A percentile compares a stretch with the other conserved stretches of the same genome.
phyloP scores from a whole-genome alignment of 148 eudicot species.

The Rhododendron simsii region DNA sequence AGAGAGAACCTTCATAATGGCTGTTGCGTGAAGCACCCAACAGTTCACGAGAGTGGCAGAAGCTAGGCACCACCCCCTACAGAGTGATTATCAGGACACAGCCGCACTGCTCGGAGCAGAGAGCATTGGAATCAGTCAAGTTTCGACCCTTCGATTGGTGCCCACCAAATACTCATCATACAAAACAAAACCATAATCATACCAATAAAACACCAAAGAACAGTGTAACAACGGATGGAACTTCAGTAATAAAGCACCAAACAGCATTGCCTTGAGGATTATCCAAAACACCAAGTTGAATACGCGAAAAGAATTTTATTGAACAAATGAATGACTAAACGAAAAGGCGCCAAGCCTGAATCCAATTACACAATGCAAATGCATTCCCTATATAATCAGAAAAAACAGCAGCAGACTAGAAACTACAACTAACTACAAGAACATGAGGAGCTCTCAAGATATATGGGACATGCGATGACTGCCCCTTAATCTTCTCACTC shows the following conservation, averaged over 20 bases:
- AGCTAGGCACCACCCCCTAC: not conserved
- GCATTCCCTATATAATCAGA: slow-evolving; percentile 21
- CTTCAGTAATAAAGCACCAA: not conserved
- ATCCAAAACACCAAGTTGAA: not conserved
- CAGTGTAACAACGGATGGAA: not conserved
- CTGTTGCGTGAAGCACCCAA: too few relatives aligned
- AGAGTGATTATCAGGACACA: too few relatives aligned
- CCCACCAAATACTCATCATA: not conserved
- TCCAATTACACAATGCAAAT: slow-evolving; percentile 30
- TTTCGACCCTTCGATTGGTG: not conserved
- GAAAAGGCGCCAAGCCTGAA: slow-evolving; percentile 12
- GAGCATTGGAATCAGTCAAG: not conserved
- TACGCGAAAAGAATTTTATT: slow-evolving; percentile 11
- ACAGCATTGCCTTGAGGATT: not conserved
- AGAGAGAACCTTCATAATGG: too few relatives aligned
- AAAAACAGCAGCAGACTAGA: slow-evolving; percentile 19
- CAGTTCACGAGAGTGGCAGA: not conserved
- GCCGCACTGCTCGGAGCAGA: not conserved
- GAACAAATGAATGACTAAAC: slow-evolving; percentile 33
- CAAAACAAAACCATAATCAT: not conserved
- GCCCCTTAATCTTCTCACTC: slow-evolving; percentile 9
- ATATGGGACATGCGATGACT: not conserved
- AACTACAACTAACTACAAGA: slow-evolving; percentile 22
- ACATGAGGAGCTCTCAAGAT: slow-evolving; percentile 10
- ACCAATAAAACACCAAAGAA: not conserved